Base-by-base conservation (phyloP, 495 filamentous ascomycete species). In the Penicillium riverlandense region DNA sequence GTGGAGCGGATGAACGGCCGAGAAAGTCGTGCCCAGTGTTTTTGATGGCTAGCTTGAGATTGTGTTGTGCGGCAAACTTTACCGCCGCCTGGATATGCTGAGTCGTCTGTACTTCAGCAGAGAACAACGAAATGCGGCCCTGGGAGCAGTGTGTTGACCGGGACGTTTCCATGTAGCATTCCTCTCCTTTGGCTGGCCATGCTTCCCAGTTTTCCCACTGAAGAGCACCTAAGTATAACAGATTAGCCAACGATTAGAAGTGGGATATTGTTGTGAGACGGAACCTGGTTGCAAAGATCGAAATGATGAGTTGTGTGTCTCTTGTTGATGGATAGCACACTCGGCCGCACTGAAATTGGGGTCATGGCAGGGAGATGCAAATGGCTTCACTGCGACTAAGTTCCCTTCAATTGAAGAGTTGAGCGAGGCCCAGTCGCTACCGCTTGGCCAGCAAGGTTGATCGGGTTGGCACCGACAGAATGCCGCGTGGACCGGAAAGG, bases 1-100 rank as follows among this genome's bases (percentile, higher is more conserved):
- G 69, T n/a, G 59, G 60, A 0, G 77, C 76, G 4, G 66, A 69
- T n/a, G 72, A 70, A 50, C 76, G 79, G 14, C 72, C 77, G 11
- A 63, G 49, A 50, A 70, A 76, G 16, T 71, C 61, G 52, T 64
- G 55, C 1, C 80, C 80, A 0, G 77, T 81, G 49, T 81, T 82
- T 28, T 74, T 80, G 35, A 84, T 69, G 22, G 75, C 64, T 7
- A 62, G 48, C 7, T 67, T 65, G n/a, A 73, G 57, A 60, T 75
- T 71, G 34, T 59, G 43, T 7, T 31, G 8, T 1, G 30, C 43
- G 2, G 50, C 58, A 38, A 62, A 62, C 8, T 32, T 45, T 12
- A 34, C 32, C 10, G 7, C 32, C 6, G 32, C 32, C n/a, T 34
- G 32, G 32, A 34, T 34, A 12, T 34, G 32, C 32, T 34, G 32